A percentile compares a stretch with the other conserved stretches of the same genome.
phyloP scores from a whole-genome alignment of 441 rosid genomes.

The Rhodomyrtus psidioides region DNA sequence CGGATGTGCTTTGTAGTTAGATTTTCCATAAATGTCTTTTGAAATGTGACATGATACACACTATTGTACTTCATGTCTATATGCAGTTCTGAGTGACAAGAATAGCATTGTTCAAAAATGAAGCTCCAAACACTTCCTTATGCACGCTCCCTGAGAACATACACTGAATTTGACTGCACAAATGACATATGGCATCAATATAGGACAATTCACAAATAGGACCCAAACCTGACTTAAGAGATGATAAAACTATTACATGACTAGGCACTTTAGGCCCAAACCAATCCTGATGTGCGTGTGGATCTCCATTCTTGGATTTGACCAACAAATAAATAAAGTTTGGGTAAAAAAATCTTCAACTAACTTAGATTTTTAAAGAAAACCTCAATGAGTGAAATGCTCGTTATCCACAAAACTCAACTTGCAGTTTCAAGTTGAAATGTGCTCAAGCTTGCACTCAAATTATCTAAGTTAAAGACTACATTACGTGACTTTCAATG shows the following conservation, averaged over 20 bases:
- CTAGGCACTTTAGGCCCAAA: too few species aligned
- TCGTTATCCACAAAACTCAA: too few species aligned
- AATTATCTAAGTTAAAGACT: neutral
- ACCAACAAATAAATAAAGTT: too few species aligned
- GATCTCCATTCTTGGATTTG: too few species aligned
- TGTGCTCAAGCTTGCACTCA: neutral
- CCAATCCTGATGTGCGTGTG: too few species aligned
- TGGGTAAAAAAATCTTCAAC: too few species aligned
- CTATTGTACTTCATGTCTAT: neutral
- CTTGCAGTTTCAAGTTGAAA: neutral
- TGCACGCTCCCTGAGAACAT: neutral
- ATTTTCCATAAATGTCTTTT: neutral
- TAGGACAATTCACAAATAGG: neutral
- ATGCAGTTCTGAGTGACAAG: neutral
- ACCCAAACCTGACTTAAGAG: too few species aligned
- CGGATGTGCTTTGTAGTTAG: neutral
- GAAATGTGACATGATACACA: neutral
- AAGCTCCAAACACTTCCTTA: neutral
- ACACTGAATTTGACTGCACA: neutral
- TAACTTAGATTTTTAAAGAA: too few species aligned
- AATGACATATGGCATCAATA: neutral
- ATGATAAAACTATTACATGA: too few species aligned
- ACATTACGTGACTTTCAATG: neutral
- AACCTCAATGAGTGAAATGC: too few species aligned
- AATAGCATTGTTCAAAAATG: neutral